A percentile compares a stretch with the other conserved stretches of the same genome.
Evolutionary conservation across 495 filamentous ascomycete genomes (phyloP).

Genomic region (Bombardia bombarda): DNA sequence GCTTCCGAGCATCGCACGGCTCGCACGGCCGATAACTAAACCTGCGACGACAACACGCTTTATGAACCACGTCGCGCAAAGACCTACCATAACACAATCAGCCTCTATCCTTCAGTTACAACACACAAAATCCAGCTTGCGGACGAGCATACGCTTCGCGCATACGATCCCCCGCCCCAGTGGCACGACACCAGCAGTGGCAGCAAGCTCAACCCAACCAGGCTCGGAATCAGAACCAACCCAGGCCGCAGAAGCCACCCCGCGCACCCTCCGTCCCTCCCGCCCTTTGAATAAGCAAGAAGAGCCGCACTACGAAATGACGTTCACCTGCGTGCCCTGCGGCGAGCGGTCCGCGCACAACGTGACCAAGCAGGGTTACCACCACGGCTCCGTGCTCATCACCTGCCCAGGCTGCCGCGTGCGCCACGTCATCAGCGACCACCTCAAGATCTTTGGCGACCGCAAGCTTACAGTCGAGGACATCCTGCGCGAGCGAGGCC

Average conservation of each 20-base stretch:
- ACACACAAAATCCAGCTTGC: too few relatives aligned
- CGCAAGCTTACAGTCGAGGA: conserved; percentile 61
- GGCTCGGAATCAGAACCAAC: too few relatives aligned
- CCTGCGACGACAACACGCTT: too few relatives aligned
- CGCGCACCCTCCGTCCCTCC: not conserved
- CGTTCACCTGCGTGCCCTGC: conserved; percentile 91
- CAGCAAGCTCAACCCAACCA: not conserved
- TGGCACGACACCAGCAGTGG: not conserved
- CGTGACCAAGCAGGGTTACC: conserved; percentile 89
- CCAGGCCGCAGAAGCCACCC: not conserved
- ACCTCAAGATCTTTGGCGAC: conserved; percentile 72
- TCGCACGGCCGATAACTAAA: too few relatives aligned
- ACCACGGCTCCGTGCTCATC: conserved; percentile 79
- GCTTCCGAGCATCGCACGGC: too few relatives aligned
- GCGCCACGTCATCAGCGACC: conserved; percentile 86
- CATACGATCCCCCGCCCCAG: not conserved
- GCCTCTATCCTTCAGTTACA: too few relatives aligned
- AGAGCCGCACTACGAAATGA: conserved; percentile 62
- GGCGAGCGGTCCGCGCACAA: conserved; percentile 61
- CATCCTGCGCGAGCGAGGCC: conserved; percentile 56
- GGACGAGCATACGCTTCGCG: not conserved
- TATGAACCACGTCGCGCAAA: too few relatives aligned
- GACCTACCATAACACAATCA: too few relatives aligned
- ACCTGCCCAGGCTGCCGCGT: conserved; percentile 76
- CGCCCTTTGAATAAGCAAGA: too few relatives aligned